Evolutionary conservation across 345 rosid species (phyloP).

Genomic region (Clarkia xantiana): DNA sequence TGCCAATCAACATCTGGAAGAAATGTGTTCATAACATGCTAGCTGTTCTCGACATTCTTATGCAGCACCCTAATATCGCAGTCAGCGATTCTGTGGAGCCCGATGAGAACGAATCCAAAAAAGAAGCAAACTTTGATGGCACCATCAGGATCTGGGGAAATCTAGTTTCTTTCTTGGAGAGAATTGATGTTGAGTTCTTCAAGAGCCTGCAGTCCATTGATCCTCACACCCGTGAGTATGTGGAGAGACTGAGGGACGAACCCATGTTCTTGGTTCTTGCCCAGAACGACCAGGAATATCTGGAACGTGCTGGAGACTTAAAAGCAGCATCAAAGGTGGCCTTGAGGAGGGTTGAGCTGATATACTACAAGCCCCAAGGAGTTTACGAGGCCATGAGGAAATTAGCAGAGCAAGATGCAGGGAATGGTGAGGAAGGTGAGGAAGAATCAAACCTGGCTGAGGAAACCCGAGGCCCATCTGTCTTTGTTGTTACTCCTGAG

Average conservation of each 20-base stretch:
- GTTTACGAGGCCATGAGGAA: constrained; percentile 97
- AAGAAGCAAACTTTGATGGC: constrained; percentile 52
- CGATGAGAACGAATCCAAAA: constrained; percentile 82
- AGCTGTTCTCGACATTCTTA: constrained; percentile 64
- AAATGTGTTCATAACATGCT: constrained; percentile 77
- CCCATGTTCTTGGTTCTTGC: constrained; percentile 73
- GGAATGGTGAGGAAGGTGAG: constrained; percentile 19
- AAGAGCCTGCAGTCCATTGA: constrained; percentile 91
- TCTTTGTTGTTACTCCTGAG: constrained; percentile 71
- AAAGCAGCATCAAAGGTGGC: constrained; percentile 88
- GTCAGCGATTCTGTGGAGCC: constrained; percentile 71
- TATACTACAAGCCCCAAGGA: constrained; percentile 87
- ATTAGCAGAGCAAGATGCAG: constrained; percentile 52
- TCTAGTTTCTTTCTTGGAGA: constrained; percentile 79
- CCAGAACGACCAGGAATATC: constrained; percentile 74
- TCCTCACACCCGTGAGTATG: constrained; percentile 92
- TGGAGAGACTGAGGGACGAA: constrained; percentile 82
- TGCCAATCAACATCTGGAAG: constrained; percentile 94
- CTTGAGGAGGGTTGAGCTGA: constrained; percentile 60
- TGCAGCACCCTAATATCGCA: constrained; percentile 48
- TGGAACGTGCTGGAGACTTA: constrained; percentile 45
- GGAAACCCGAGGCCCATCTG: constrained; percentile 51
- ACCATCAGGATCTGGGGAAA: constrained; percentile 79
- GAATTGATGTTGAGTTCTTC: constrained; percentile 73
- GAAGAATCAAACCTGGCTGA: constrained; percentile 30